These are phyloP conservation scores for Pyronema omphalodes DNA, from an alignment of 495 filamentous ascomycete species.

Conservation along the genomic window DNA sequence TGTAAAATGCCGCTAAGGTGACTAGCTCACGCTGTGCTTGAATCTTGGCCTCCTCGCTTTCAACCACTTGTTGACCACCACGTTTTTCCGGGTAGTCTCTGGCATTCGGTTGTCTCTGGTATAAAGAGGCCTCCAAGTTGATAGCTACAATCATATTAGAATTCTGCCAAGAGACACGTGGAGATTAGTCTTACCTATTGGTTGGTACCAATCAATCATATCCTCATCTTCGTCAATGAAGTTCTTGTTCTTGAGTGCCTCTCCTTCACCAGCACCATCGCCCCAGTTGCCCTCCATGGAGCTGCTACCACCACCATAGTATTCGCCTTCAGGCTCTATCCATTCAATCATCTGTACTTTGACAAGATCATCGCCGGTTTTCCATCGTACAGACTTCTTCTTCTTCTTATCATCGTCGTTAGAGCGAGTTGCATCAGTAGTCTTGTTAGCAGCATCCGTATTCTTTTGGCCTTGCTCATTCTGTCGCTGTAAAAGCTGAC, in stretches of 20 bases:
- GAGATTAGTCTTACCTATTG: conserved; percentile 11
- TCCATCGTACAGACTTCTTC: conserved; percentile 25
- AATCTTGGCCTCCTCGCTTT: conserved; percentile 21
- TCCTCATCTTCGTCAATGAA: conserved; percentile 24
- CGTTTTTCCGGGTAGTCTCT: conserved; percentile 17
- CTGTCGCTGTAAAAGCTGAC: conserved; percentile 21
- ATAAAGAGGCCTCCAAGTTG: conserved; percentile 19
- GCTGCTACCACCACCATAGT: conserved; percentile 24
- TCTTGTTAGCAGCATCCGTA: conserved; percentile 15
- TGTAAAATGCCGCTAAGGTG: conserved; percentile 22
- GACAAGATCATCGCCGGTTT: conserved; percentile 22
- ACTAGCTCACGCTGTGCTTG: conserved; percentile 19
- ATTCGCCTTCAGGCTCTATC: conserved; percentile 24
- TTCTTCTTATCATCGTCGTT: conserved; percentile 24
- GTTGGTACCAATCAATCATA: conserved; percentile 23
- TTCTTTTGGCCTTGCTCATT: conserved; percentile 17
- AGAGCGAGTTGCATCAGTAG: conserved; percentile 7
- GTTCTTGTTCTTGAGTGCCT: conserved; percentile 23
- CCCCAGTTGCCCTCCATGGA: conserved; percentile 21
- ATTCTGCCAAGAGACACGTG: background rate
- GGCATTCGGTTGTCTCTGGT: conserved; percentile 11
- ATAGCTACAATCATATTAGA: conserved; percentile 12
- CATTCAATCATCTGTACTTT: conserved; percentile 24
- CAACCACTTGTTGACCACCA: conserved; percentile 16
- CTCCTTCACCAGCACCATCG: conserved; percentile 22